These are phyloP conservation scores for Massarina eburnea DNA, from an alignment of 2,329 filamentous ascomycete species.

Conservation along the genomic window DNA sequence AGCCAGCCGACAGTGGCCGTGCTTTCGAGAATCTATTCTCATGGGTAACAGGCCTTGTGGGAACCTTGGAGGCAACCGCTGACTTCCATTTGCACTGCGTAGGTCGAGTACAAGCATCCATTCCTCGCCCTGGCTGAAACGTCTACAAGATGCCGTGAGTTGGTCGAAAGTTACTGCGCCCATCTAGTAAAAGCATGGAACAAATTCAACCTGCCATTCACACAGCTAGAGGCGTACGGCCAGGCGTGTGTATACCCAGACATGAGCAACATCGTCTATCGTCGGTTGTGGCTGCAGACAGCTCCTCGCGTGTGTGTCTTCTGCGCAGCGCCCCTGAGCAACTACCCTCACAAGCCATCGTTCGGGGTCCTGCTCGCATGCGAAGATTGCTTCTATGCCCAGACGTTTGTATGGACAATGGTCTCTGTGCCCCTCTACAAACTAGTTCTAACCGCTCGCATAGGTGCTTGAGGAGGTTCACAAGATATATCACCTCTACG, in stretches of 20 bases:
- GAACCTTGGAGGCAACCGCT: no score
- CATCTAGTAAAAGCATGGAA: slow-evolving; percentile 30
- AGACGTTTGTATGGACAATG: slow-evolving; percentile 28
- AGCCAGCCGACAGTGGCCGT: slow-evolving; percentile 25
- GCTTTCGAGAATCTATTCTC: slow-evolving; percentile 33
- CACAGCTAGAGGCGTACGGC: slow-evolving; percentile 21
- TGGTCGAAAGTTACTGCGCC: slow-evolving; percentile 29
- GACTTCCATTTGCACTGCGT: no score
- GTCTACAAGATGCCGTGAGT: slow-evolving; percentile 19
- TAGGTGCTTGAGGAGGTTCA: slow-evolving; percentile 31
- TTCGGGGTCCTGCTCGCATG: slow-evolving; percentile 24
- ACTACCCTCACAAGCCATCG: slow-evolving; percentile 25
- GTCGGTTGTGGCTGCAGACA: slow-evolving; percentile 33
- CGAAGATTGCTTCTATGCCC: slow-evolving; percentile 33
- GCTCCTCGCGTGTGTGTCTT: slow-evolving; percentile 31
- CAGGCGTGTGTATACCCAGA: slow-evolving; percentile 25
- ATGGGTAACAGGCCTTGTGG: no score
- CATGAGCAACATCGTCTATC: slow-evolving; percentile 30
- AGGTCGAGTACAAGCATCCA: slow-evolving; percentile 23
- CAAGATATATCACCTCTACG: slow-evolving; percentile 30
- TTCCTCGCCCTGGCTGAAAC: slow-evolving; percentile 31
- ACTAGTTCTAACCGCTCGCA: slow-evolving; percentile 1
- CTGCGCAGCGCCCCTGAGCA: slow-evolving; percentile 23
- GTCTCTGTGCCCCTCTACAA: no score
- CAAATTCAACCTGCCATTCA: slow-evolving; percentile 33